A percentile compares a stretch with the other conserved stretches of the same genome.
phyloP scores from a whole-genome alignment of 306 rosid species.

The Mucuna pruriens region DNA sequence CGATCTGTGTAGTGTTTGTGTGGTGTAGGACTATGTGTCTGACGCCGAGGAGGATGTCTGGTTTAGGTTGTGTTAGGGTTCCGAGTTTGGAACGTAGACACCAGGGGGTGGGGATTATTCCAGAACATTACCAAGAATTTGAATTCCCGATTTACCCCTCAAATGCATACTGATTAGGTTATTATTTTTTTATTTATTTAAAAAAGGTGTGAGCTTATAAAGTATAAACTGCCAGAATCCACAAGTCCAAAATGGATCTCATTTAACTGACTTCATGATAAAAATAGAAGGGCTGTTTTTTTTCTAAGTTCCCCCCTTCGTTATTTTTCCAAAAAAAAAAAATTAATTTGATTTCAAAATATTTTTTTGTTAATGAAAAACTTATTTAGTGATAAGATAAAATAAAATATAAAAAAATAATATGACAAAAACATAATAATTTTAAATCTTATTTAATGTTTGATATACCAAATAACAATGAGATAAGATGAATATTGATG shows the following conservation, averaged over 20 bases:
- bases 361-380: too few species aligned
- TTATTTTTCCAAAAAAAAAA: too few species aligned
- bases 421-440: too few species aligned
- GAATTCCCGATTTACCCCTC: slow-evolving; percentile 43
- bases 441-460: too few species aligned
- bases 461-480: too few species aligned
- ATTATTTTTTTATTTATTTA: background rate
- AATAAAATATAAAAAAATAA: too few species aligned
- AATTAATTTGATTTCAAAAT: too few species aligned
- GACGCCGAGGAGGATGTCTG: background rate
- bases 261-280: background rate
- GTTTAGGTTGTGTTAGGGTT: slow-evolving; percentile 38
- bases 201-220: background rate
- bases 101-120: background rate
- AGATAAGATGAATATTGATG: too few species aligned
- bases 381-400: too few species aligned
- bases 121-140: slow-evolving; percentile 13
- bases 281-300: too few species aligned
- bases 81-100: background rate
- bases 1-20: background rate
- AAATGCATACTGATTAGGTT: background rate
- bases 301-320: too few species aligned
- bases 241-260: background rate
- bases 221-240: background rate
- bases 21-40: background rate